Conservation (phyloP, 1,139 yeast species). For the Geotrichum restrictum region DNA sequence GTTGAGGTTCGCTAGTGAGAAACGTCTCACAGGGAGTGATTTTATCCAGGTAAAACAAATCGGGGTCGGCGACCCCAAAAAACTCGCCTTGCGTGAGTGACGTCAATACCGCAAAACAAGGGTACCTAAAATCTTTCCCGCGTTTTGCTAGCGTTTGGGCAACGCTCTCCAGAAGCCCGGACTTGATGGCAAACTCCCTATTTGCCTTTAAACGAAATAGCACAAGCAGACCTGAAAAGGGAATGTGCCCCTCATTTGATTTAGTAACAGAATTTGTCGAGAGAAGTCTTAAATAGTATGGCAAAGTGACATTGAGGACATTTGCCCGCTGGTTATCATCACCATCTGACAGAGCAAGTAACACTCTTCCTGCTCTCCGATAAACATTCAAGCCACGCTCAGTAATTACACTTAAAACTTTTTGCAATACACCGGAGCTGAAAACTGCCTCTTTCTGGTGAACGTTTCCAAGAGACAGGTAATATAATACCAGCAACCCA, state of each 20-base stretch:
- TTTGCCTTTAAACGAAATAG: neutral
- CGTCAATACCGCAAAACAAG: neutral
- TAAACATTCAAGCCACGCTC: neutral
- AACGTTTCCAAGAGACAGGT: neutral
- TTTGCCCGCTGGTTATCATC: neutral
- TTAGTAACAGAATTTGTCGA: neutral
- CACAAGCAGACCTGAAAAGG: neutral
- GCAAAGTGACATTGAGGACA: neutral
- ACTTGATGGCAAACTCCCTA: neutral
- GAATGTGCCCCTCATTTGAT: neutral
- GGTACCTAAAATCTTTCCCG: neutral
- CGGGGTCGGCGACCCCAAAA: slow-evolving; percentile 1
- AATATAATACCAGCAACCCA: neutral
- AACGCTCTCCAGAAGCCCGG: neutral
- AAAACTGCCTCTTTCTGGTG: neutral
- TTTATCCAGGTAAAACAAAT: neutral
- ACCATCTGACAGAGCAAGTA: neutral
- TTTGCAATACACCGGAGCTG: neutral
- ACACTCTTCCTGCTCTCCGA: neutral
- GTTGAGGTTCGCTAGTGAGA: neutral
- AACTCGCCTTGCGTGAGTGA: neutral
- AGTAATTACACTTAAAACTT: neutral
- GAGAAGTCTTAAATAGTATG: neutral
- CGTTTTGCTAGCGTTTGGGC: neutral
- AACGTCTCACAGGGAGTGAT: neutral